Evolutionary conservation across 345 rosid genomes (phyloP), one percentile per base, ranked within the genome.

Genomic region (Salix arbutifolia): DNA sequence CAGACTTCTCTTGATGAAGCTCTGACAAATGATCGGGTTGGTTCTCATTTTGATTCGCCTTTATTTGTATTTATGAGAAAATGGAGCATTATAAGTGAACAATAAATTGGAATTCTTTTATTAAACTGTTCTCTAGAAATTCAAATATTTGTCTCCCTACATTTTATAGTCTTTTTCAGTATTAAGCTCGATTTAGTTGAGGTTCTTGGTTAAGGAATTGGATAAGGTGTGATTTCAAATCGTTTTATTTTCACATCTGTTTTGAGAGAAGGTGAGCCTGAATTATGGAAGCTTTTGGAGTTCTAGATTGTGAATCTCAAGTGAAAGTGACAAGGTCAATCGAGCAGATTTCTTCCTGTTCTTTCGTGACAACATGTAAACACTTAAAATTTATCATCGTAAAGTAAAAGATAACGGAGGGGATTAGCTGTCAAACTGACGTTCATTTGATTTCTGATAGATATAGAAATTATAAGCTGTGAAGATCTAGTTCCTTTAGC

Each of bases 1-100:
- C 96, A 93, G 82, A 87, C 74, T 42, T 89, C 97, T 62, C 75
- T 88, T 8, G 94, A 88, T n/a, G 97, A 91, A 33, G 78, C 82
- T 76, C 26, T 83, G 42, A 76, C 84, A 16, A 85, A 83, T 19
- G 95, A 91, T 56, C 98, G 87, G 92, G 98, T 92, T 46, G 69
- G 73, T 69, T 73, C 48, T 69, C 35, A 11, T 75, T 83, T 66
- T 56, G 35, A 60, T 62, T 82, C 30, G 26, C 31, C 67, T 19
- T 31, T 68, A 19, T 65, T 7, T 8, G 6, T 28, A 60, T 44
- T 35, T 31, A 11, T 7, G 1, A 6, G 16, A n/a, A 17, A 16
- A 75, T 16, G 35, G 18, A 44, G 35, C 61, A 21, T 31, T 65
- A 30, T 1, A 30, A 30, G 13, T 30, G 21, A 44, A 26, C 8